Evolutionary conservation across 176 grass and related monocot species (phyloP).

Genomic region (Oryza glaberrima): DNA sequence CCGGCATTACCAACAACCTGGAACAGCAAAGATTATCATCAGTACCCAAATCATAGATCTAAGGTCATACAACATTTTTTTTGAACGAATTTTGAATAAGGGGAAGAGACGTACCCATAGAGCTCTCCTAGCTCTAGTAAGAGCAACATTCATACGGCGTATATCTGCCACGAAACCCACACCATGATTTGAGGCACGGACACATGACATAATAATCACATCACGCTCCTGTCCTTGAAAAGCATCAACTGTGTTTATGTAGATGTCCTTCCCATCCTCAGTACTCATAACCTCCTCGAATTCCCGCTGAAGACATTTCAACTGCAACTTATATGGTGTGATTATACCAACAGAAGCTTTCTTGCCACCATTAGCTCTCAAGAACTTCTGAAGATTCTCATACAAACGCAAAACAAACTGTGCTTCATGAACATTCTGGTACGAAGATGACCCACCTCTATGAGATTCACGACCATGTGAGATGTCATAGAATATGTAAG

Average conservation of each 20-base stretch:
- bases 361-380: slow-evolving; percentile 84
- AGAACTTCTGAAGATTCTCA: slow-evolving; percentile 81
- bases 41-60: slow-evolving; percentile 18
- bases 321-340: slow-evolving; percentile 96
- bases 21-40: slow-evolving; percentile 26
- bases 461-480: slow-evolving; percentile 94
- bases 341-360: slow-evolving; percentile 98
- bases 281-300: slow-evolving; percentile 82
- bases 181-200: slow-evolving; percentile 92
- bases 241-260: slow-evolving; percentile 99
- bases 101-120: slow-evolving; percentile 66
- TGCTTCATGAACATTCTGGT: slow-evolving; percentile 94
- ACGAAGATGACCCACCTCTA: slow-evolving; percentile 88
- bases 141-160: slow-evolving; percentile 98
- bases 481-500: slow-evolving; percentile 93
- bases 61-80: not conserved
- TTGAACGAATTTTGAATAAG: not conserved
- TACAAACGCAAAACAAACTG: slow-evolving; percentile 82
- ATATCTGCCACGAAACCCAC: slow-evolving; percentile 99
- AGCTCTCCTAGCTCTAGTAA: slow-evolving; percentile 92
- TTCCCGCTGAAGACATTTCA: slow-evolving; percentile 96
- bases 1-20: slow-evolving; percentile 99
- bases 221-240: slow-evolving; percentile 99
- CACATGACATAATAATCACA: slow-evolving; percentile 98
- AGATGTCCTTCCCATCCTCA: slow-evolving; percentile 97